Evolutionary conservation across 371 early-diverging fungal species (phyloP).

Genomic region (Saksenaea vasiformis): DNA sequence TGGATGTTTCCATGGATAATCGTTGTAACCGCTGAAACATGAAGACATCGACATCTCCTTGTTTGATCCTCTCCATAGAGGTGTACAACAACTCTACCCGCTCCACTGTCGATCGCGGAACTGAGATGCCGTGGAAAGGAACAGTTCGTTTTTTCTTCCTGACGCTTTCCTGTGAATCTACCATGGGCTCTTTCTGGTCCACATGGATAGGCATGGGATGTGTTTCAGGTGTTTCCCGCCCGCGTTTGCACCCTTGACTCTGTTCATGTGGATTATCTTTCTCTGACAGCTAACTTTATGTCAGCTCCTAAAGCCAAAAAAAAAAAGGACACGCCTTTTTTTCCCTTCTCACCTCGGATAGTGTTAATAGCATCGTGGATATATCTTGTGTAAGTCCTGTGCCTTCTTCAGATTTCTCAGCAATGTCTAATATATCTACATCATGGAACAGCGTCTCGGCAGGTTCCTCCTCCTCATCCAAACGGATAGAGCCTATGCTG

Average conservation of each 20-base stretch:
- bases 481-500: neutral
- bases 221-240: no score
- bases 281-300: no score
- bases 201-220: no score
- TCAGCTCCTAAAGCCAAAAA: no score
- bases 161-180: neutral
- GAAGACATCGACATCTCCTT: neutral
- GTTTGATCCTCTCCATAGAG: neutral
- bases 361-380: conserved; percentile 10
- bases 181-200: no score
- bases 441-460: neutral
- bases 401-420: neutral
- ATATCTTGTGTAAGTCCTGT: conserved; percentile 19
- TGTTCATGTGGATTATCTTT: no score
- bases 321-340: no score
- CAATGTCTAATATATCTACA: neutral
- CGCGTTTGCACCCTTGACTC: no score
- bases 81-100: neutral
- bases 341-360: neutral
- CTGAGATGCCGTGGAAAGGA: neutral
- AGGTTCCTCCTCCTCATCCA: neutral
- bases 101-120: neutral
- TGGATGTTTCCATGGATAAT: neutral
- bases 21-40: neutral
- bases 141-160: neutral